Conservation (phyloP, 2,329 filamentous ascomycete species). For the Ophiostoma himal-ulmi region DNA sequence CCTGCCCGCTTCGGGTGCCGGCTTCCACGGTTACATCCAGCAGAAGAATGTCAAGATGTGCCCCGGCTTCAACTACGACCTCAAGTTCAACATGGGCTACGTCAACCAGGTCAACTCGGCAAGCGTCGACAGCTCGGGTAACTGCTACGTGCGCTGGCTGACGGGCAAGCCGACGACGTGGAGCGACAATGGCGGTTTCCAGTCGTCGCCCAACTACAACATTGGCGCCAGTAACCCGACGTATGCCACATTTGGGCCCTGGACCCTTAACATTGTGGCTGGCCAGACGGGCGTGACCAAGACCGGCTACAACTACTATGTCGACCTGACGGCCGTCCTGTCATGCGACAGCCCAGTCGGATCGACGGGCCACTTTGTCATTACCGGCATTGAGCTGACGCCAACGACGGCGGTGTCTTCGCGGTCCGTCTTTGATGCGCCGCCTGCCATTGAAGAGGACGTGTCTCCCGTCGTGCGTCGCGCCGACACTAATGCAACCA, state of each 20-base stretch:
- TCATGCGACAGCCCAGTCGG: conserved; percentile 12
- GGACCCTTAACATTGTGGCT: conserved; percentile 16
- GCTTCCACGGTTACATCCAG: conserved; percentile 19
- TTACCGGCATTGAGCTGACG: neutral
- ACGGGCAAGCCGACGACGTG: conserved; percentile 18
- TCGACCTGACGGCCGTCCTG: conserved; percentile 18
- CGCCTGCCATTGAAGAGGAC: neutral
- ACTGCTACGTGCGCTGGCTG: conserved; percentile 20
- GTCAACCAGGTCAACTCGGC: conserved; percentile 17
- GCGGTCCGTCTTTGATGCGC: neutral
- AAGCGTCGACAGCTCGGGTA: conserved; percentile 12
- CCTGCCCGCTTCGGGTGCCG: neutral
- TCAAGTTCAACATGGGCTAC: conserved; percentile 20
- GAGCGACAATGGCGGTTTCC: conserved; percentile 19
- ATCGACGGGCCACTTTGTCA: neutral
- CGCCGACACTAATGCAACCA: neutral
- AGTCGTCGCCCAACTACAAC: conserved; percentile 18
- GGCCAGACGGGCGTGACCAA: conserved; percentile 19
- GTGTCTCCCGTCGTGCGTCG: neutral
- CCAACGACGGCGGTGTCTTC: neutral
- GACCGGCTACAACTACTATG: conserved; percentile 18
- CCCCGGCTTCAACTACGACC: conserved; percentile 20
- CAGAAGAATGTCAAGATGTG: conserved; percentile 21
- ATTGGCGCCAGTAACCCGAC: conserved; percentile 20
- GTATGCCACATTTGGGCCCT: conserved; percentile 19